These are phyloP conservation scores for Venturia aucupariae DNA, from an alignment of 2,329 filamentous ascomycete species.

Conservation along the genomic window DNA sequence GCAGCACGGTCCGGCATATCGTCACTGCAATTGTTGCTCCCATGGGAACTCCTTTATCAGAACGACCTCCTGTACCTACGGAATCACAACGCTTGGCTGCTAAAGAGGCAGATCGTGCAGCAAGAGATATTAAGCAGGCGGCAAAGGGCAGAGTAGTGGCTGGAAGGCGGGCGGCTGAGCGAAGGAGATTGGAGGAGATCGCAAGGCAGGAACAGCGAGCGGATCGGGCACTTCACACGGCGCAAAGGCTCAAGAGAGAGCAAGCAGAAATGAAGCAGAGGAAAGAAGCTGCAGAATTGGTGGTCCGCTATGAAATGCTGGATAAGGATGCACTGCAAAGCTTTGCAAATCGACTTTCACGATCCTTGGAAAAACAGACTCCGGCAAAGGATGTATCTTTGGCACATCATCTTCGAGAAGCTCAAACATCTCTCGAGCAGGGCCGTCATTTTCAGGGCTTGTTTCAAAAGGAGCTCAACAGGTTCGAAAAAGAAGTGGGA, in stretches of 20 bases:
- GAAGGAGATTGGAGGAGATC: constrained; percentile 6
- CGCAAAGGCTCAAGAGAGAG: neutral
- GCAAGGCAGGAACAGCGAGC: neutral
- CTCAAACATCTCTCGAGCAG: neutral
- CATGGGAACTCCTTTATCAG: constrained; percentile 52
- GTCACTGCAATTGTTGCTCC: constrained; percentile 68
- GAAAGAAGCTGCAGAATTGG: neutral
- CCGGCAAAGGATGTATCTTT: neutral
- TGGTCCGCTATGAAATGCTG: neutral
- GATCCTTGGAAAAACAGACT: neutral
- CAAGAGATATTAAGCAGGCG: constrained; percentile 48
- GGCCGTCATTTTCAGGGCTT: neutral
- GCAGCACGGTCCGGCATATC: constrained; percentile 61
- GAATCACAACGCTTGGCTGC: constrained; percentile 51
- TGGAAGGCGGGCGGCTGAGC: constrained; percentile 3
- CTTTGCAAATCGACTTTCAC: neutral
- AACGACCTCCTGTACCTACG: constrained; percentile 56
- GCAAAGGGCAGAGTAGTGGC: constrained; percentile 24
- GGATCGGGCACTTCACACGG: neutral
- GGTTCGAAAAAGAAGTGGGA: neutral
- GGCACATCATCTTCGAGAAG: neutral
- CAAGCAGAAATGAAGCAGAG: neutral
- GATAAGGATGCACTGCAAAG: neutral
- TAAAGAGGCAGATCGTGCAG: constrained; percentile 45
- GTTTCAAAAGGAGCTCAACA: neutral